Base-by-base conservation (phyloP, 2,329 filamentous ascomycete genomes). In the Clarireedia paspali region DNA sequence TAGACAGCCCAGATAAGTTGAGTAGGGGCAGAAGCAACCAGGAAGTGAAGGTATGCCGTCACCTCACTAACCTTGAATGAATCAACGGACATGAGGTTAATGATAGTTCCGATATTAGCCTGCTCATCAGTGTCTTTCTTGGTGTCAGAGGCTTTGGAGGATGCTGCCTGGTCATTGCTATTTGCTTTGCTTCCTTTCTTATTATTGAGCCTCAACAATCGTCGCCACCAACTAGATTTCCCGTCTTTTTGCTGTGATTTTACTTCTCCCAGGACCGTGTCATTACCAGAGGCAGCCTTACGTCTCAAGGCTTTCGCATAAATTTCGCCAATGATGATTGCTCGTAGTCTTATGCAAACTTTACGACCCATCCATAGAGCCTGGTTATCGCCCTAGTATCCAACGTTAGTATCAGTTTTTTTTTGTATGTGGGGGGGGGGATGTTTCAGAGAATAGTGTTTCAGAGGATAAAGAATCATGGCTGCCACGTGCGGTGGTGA, bases 11-110 rank as follows among this genome's bases (percentile, higher is more conserved):
- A 82, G 47, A 88, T 74, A 40, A 99, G 81, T 72, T 97, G 91
- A 0, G 94, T 88, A 0, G 94, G 94, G 1, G 92, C 91, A 59
- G 88, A 85, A 0, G 91, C 92, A 77, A 92, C 88, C n/a, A 99
- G 77, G 72, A 95, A 99, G 72, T 99, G 94, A 34, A 99, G 76
- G 70, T 99, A 99, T 0, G 92, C 88, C 39, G 90, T 94, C 57
- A 96, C 86, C 69, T 99, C 94, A 60, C 89, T 88, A 55, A 99
- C 90, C 74, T 99, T 99, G 82, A 97, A 97, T 48, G 92, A 96
- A 75, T 99, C 95, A 42, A 99, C 95, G 10, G 94, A 95, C 94
- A 99, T 99, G 62, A 99, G 77, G 71, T 97, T 99, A 75, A 99
- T 99, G 67, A 99, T 96, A n/a, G 94, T 95, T 60, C 95, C 94